Base-by-base conservation (phyloP, 192 early-diverging fungal genomes). In the Phlyctochytrium planicorne region DNA sequence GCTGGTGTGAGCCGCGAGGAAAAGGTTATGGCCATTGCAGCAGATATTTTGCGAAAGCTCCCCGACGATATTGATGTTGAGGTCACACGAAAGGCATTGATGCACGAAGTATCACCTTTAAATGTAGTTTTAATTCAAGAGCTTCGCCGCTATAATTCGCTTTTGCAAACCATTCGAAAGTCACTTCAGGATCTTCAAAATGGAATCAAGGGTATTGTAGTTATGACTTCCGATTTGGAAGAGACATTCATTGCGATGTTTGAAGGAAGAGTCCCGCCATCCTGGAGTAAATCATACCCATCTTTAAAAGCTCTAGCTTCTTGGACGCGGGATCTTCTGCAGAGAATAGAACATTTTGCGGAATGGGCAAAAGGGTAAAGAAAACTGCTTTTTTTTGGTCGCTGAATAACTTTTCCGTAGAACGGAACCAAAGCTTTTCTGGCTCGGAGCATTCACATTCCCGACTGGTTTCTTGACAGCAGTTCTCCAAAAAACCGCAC, bases 291-390 rank as follows among this genome's bases (percentile, higher is more conserved):
- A 55, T 30, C 52, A 17, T 87, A 85, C 72, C 66, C 75, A 25
- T 82, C 79, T 1, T 67, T 84, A 52, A 86, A 87, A 53, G 74
- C 76, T 27, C 70, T 84, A 30, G 83, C 83, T 0, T 62, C 81
- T 12, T 85, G 83, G 83, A 80, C 79, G 12, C 29, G 83, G 35
- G 85, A 87, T 72, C 62, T 87, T 14, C 47, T 76, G 6, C 67
- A 55, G 33, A 65, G 85, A 57, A 74, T 87, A 34, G 85, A 87
- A 64, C 77, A 78, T 68, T 87, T 87, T 71, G 64, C 74, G 33
- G 82, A 87, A 30, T 87, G 85, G 85, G 66, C 84, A 14, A 87
- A 84, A 82, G 82, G 84, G 84, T 86, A 74, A 36, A n/a, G n/a
- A n/a, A n/a, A n/a, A n/a, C n/a, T n/a, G 35, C 32, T 37, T 30